Conservation (phyloP, 2,329 filamentous ascomycete genomes). For the Penicillium sp. region DNA sequence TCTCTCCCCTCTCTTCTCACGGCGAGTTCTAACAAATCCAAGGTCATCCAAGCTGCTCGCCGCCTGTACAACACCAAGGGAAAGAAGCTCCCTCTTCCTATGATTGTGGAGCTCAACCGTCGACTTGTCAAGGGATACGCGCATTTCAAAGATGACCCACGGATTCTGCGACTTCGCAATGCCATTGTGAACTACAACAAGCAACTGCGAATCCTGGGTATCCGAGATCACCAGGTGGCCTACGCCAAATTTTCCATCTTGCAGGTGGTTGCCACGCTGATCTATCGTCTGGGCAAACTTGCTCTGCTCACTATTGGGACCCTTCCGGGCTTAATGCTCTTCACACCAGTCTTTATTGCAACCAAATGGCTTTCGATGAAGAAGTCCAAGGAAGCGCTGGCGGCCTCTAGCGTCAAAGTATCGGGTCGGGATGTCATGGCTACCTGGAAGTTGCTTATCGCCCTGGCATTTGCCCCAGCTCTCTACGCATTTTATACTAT, state of each 20-base stretch:
- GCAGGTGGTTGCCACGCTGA: slow-evolving; percentile 66
- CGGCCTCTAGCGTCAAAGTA: slow-evolving; percentile 81
- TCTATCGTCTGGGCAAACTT: slow-evolving; percentile 77
- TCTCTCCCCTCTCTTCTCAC: background rate
- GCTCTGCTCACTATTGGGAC: slow-evolving; percentile 70
- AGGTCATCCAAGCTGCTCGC: slow-evolving; percentile 86
- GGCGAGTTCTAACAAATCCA: slow-evolving; percentile 26
- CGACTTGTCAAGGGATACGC: slow-evolving; percentile 86
- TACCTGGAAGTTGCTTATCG: slow-evolving; percentile 89
- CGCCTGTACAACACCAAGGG: slow-evolving; percentile 90
- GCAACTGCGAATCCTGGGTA: slow-evolving; percentile 74
- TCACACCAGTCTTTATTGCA: slow-evolving; percentile 79
- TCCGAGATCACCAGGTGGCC: slow-evolving; percentile 90
- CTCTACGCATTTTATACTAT: slow-evolving; percentile 77
- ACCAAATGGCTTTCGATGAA: slow-evolving; percentile 74
- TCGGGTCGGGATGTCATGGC: slow-evolving; percentile 85
- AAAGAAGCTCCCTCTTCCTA: slow-evolving; percentile 84
- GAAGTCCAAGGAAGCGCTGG: slow-evolving; percentile 77
- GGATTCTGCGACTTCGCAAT: slow-evolving; percentile 68
- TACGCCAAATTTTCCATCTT: slow-evolving; percentile 78
- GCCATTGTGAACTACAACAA: slow-evolving; percentile 81
- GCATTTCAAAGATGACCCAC: slow-evolving; percentile 82
- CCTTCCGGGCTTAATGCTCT: slow-evolving; percentile 78
- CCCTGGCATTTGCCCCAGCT: slow-evolving; percentile 72
- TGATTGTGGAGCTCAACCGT: slow-evolving; percentile 90